A percentile compares a stretch with the other conserved stretches of the same genome.
Conservation (phyloP, 1,139 yeast genomes). For the Scheffersomyces segobiensis region DNA sequence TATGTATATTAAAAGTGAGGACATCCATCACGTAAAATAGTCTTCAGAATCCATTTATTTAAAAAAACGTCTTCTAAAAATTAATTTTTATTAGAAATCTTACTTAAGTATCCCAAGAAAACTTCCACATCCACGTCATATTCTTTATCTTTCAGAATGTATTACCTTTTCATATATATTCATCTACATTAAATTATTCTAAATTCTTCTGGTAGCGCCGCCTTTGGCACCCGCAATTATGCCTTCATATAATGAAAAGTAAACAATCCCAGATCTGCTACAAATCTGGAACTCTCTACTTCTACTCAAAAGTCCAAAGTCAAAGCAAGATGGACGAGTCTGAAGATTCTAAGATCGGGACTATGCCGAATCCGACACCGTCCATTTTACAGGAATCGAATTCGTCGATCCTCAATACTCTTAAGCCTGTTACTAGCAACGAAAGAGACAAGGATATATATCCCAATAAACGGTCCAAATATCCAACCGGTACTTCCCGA, state of each 20-base stretch:
- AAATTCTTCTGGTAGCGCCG: background rate
- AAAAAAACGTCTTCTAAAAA: too few relatives aligned
- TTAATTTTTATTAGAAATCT: too few relatives aligned
- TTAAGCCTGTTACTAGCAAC: background rate
- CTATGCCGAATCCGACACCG: background rate
- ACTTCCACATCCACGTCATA: too few relatives aligned
- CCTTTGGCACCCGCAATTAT: background rate
- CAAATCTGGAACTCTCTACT: background rate
- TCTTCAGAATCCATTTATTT: too few relatives aligned
- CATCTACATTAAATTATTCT: background rate
- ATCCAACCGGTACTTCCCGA: background rate
- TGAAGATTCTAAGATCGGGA: background rate
- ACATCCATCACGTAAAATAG: too few relatives aligned
- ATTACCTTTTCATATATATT: background rate
- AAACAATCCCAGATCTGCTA: background rate
- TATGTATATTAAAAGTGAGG: too few relatives aligned
- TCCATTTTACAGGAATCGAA: background rate
- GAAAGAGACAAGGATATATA: constrained; percentile 7
- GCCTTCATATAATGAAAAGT: background rate
- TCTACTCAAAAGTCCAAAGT: background rate
- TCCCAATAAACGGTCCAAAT: background rate
- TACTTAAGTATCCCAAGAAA: too few relatives aligned
- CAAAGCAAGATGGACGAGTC: background rate
- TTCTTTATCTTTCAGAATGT: background rate
- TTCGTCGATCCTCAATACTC: background rate